A percentile compares a stretch with the other conserved stretches of the same genome.
phyloP scores from a whole-genome alignment of 495 filamentous ascomycete species.

The Aspergillus affinis region DNA sequence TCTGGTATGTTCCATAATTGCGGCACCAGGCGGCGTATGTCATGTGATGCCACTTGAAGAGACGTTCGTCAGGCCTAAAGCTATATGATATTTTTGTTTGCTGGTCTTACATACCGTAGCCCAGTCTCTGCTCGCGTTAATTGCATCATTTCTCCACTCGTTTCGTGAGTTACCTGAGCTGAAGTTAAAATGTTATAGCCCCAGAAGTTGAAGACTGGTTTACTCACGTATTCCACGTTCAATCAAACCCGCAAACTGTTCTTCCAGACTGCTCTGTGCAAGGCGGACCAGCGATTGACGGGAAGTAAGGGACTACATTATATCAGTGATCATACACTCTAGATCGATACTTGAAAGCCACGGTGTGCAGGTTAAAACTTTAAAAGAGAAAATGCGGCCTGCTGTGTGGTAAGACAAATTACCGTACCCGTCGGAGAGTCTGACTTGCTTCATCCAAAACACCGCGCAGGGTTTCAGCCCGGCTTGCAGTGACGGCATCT shows the following conservation, averaged over 20 bases:
- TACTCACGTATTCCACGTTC: slow-evolving; percentile 12
- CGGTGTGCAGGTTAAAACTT: neutral
- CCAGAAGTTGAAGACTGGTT: no score
- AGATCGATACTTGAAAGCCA: neutral
- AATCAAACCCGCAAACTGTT: slow-evolving; percentile 8
- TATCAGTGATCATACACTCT: slow-evolving; percentile 1
- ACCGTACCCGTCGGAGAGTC: slow-evolving; percentile 9
- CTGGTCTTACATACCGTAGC: slow-evolving; percentile 18
- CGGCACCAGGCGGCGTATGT: slow-evolving; percentile 31
- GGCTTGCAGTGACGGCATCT: slow-evolving; percentile 13
- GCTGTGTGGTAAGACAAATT: neutral
- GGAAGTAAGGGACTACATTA: slow-evolving; percentile 5
- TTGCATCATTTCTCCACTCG: slow-evolving; percentile 8
- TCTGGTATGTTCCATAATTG: slow-evolving; percentile 23
- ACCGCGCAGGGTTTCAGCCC: slow-evolving; percentile 12
- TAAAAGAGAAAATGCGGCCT: neutral
- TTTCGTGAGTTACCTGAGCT: slow-evolving; percentile 5
- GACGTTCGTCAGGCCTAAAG: neutral
- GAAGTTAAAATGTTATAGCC: slow-evolving; percentile 1
- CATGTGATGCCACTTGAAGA: slow-evolving; percentile 23
- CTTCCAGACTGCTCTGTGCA: slow-evolving; percentile 1
- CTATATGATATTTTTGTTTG: neutral
- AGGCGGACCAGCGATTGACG: slow-evolving; percentile 1
- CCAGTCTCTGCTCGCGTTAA: slow-evolving; percentile 22
- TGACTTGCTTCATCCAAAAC: slow-evolving; percentile 6